Percentiles rank a stretch among this genome's conserved stretches.
Conservation (phyloP, 176 grass and related monocot species). For the Phoenix roebelenii region DNA sequence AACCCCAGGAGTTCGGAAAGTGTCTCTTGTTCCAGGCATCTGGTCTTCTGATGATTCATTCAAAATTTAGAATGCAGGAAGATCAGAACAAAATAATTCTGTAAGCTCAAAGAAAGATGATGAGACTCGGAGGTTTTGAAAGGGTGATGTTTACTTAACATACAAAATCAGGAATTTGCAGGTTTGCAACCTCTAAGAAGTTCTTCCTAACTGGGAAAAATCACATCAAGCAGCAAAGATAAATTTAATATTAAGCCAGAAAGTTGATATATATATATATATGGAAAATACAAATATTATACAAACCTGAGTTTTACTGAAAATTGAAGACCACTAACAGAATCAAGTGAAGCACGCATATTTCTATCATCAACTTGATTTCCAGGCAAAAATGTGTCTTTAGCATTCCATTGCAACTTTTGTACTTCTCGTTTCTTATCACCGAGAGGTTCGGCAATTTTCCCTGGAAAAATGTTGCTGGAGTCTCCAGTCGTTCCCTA, state of each 20-base stretch:
- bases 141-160: conserved; percentile 1
- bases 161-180: conserved; percentile 55
- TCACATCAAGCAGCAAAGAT: conserved; percentile 2
- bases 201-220: conserved; percentile 43
- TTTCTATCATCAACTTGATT: conserved; percentile 29
- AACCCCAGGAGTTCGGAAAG: conserved; percentile 71
- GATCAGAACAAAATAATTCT: too few relatives aligned
- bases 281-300: neutral
- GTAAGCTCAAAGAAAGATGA: too few relatives aligned
- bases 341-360: conserved; percentile 33
- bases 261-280: conserved; percentile 1
- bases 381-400: conserved; percentile 19
- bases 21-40: conserved; percentile 30
- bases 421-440: conserved; percentile 32
- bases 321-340: conserved; percentile 39
- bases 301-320: conserved; percentile 54
- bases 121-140: too few relatives aligned
- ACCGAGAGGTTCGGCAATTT: conserved; percentile 50
- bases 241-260: neutral
- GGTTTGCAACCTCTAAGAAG: conserved; percentile 24
- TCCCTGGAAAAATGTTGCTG: conserved; percentile 64
- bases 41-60: conserved; percentile 27
- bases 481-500: conserved; percentile 50
- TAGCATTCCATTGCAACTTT: conserved; percentile 56
- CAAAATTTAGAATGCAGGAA: conserved; percentile 20